Evolutionary conservation across 768 basidiomycete genomes (phyloP), one percentile per base, ranked within the genome.

Genomic region (Chalciporus sphaerocephalus): DNA sequence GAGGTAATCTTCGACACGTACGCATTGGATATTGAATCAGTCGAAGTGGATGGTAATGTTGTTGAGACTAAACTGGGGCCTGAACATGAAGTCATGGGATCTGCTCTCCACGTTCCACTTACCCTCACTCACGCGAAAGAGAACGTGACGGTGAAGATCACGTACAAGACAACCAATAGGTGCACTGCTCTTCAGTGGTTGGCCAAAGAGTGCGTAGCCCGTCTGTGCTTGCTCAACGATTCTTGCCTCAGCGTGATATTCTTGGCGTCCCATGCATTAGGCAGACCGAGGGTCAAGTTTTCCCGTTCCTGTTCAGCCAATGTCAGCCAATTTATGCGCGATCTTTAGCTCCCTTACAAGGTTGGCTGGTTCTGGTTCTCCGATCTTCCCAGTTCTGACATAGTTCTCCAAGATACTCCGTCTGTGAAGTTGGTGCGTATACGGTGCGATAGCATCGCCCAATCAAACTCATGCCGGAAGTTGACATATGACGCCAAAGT

Each of bases 281-380:
- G 47, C 84, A 92, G 67, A 96, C 92, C 0, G 87, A 89, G 48
- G 91, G 91, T 7, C 91, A 91, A 53, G 69, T 71, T 16, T 86
- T 87, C 60, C 85, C 90, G 0, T 96, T 87, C 67, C 65, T 97
- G 13, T 97, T 93, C 71, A 92, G 89, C 48, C 94, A 96, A 57
- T 90, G 87, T 57, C 92, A 96, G 53, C 90, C 94, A 3, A 95
- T 93, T 54, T 85, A 94, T 59, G 87, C 87, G 2, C 80, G 93
- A 22, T 76, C 83, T 3, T 65, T 95, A 33, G 76, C 79, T 1
- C 93, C 92, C 2, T 58, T 91, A 46, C 92, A 94, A 76, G 86
- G 86, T 80, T 33, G 23, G 28, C 16, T 12, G 16, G 1, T 20
- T 40, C n/a, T 0, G 5, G 9, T n/a, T 6, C 37, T 6, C 15